Evolutionary conservation across 225 moss, liverwort and hornwort genomes (phyloP).

Genomic region (Straminergon stramineum): DNA sequence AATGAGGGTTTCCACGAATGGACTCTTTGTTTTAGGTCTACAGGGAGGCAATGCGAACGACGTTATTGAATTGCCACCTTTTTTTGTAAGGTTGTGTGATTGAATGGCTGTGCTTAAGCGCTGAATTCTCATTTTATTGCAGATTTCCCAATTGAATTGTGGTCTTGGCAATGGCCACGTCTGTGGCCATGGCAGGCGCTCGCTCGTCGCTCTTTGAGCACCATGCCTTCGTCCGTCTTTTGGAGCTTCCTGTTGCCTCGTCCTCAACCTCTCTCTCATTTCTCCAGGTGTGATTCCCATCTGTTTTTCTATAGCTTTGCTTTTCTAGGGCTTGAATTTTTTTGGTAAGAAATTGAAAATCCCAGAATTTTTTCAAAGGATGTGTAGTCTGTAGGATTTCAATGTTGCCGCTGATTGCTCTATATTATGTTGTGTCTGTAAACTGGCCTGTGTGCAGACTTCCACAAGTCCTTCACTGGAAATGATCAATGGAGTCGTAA

Average conservation of each 20-base stretch:
- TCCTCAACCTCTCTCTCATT: slow-evolving; percentile 3
- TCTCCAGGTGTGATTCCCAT: slow-evolving; percentile 11
- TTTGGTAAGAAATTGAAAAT: background rate
- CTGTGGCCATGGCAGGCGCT: slow-evolving; percentile 2
- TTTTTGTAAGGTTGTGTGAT: background rate
- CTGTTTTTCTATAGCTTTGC: too few relatives aligned
- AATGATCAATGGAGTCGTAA: slow-evolving; percentile 32
- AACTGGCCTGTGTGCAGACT: slow-evolving; percentile 2
- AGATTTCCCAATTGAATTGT: background rate
- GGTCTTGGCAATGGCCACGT: background rate
- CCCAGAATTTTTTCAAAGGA: background rate
- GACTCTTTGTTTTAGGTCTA: background rate
- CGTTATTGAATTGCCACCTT: background rate
- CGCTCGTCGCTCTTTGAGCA: slow-evolving; percentile 32
- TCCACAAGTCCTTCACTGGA: slow-evolving; percentile 1
- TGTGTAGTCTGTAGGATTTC: background rate
- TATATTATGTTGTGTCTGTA: background rate
- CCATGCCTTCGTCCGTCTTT: slow-evolving; percentile 35
- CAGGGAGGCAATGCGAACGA: background rate
- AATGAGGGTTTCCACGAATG: background rate
- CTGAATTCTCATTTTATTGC: background rate
- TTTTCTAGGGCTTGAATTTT: background rate
- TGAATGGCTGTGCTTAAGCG: background rate
- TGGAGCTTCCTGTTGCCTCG: slow-evolving; percentile 32
- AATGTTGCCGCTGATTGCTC: background rate